Evolutionary conservation across 345 rosid genomes (phyloP), one percentile per base, ranked within the genome.

Genomic region (Hibiscus syriacus): DNA sequence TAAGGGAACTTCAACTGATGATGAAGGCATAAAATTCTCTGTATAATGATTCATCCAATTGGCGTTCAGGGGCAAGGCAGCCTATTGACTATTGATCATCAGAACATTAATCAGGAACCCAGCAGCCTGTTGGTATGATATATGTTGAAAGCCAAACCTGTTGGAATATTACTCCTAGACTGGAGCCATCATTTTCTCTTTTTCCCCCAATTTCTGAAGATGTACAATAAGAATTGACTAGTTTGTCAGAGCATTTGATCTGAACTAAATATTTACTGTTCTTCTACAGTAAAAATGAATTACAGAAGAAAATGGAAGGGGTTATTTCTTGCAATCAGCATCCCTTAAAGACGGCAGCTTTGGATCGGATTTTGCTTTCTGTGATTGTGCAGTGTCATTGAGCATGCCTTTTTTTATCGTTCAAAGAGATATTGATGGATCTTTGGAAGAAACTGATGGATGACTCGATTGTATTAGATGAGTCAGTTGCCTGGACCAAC

Each of bases 11-110:
- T 84, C 96, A 52, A 78, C 99, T 0, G 96, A 94, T 68, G 97
- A 91, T 71, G 97, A 94, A 80, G 99, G 99, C 19, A 81, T 94
- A 38, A 94, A 94, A 67, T 94, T 94, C 78, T 87, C 88, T 30
- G 72, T 85, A 29, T 90, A 75, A 78, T 59, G 64, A 66, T 52
- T 79, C 25, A 23, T 23, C 22, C 22, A 6, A 19, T 12, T 20
- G 63, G 63, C 38, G 8, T 43, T 63, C 67, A 25, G 41, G 55
- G 52, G 62, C 32, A 23, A 62, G 32, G 39, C 61, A 12, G 8
- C 2, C 45, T 3, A 6, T 27, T 14, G 6, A 17, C 50, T 12
- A 60, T 39, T 39, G 65, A 20, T 38, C 52, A 39, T 23, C 34
- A 22, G 34, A 22, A 22, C 49, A 38, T 61, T 10, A 4, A 34